Evolutionary conservation across 2,329 filamentous ascomycete species (phyloP).

Genomic region (Scedosporium apiospermum): DNA sequence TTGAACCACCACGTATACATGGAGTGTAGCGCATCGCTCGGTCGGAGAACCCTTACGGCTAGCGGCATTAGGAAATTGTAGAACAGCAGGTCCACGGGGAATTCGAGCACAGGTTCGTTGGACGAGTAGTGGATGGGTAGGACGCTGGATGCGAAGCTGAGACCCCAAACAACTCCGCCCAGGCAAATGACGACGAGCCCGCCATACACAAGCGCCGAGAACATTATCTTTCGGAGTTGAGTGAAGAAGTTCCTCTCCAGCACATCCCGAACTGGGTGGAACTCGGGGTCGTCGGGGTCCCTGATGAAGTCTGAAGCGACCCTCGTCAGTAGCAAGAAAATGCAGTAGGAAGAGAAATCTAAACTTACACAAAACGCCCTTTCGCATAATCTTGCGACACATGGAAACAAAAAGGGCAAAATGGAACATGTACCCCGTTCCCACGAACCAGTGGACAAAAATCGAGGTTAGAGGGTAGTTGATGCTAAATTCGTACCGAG

Average conservation of each 20-base stretch:
- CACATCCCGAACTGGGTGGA: constrained; percentile 94
- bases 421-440: constrained; percentile 99
- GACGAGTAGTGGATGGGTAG: constrained; percentile 91
- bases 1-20: constrained; percentile 98
- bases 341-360: neutral
- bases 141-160: constrained; percentile 58
- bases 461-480: constrained; percentile 79
- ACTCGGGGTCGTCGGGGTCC: constrained; percentile 95
- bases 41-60: constrained; percentile 73
- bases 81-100: constrained; percentile 86
- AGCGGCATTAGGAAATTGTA: constrained; percentile 96
- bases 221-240: constrained; percentile 90
- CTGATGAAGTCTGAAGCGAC: constrained; percentile 71
- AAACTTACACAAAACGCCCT: constrained; percentile 76
- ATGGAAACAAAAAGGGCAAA: constrained; percentile 98
- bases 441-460: constrained; percentile 98
- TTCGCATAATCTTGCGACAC: constrained; percentile 96
- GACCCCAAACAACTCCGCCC: constrained; percentile 91
- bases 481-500: constrained; percentile 68
- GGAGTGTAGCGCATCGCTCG: constrained; percentile 70
- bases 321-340: neutral
- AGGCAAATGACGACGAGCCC: constrained; percentile 86
- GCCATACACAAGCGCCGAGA: constrained; percentile 92
- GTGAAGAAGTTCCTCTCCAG: constrained; percentile 86
- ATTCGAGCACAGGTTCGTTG: constrained; percentile 85